Percentiles rank a stretch among this genome's conserved stretches.
phyloP scores from a whole-genome alignment of 805 yeast genomes.

The Wickerhamiella bombiphila region DNA sequence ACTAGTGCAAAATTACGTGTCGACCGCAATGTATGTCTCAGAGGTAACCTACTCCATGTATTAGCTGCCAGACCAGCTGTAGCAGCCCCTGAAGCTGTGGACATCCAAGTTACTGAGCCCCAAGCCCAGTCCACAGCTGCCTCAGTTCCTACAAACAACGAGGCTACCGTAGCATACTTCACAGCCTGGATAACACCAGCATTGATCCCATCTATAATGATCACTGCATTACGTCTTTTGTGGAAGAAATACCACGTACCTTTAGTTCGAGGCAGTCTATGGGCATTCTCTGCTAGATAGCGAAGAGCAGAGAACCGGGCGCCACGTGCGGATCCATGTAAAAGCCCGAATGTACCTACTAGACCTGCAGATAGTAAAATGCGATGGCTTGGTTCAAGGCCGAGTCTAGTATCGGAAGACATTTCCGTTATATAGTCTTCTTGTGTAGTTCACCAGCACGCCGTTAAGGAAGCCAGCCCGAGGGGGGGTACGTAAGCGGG shows the following conservation, averaged over 20 bases:
- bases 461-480: too few relatives aligned
- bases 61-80: slow-evolving; percentile 41
- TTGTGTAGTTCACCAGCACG: too few relatives aligned
- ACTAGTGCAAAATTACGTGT: slow-evolving; percentile 37
- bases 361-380: slow-evolving; percentile 10
- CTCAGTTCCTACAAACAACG: slow-evolving; percentile 45
- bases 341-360: slow-evolving; percentile 19
- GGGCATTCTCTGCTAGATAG: slow-evolving; percentile 68
- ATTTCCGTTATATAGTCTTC: too few relatives aligned
- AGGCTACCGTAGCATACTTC: slow-evolving; percentile 32
- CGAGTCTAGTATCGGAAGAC: too few relatives aligned
- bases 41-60: slow-evolving; percentile 23
- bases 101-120: slow-evolving; percentile 43
- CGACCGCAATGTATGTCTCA: slow-evolving; percentile 21
- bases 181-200: slow-evolving; percentile 32
- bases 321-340: slow-evolving; percentile 45
- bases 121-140: slow-evolving; percentile 40
- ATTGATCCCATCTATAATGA: slow-evolving; percentile 40
- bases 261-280: slow-evolving; percentile 57
- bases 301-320: slow-evolving; percentile 39
- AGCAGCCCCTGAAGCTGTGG: slow-evolving; percentile 46
- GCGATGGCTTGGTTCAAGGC: slow-evolving; percentile 9
- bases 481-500: too few relatives aligned
- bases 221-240: slow-evolving; percentile 65
- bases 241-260: slow-evolving; percentile 87